Conservation (phyloP, 768 basidiomycete species). For the Podaxis pistillaris region DNA sequence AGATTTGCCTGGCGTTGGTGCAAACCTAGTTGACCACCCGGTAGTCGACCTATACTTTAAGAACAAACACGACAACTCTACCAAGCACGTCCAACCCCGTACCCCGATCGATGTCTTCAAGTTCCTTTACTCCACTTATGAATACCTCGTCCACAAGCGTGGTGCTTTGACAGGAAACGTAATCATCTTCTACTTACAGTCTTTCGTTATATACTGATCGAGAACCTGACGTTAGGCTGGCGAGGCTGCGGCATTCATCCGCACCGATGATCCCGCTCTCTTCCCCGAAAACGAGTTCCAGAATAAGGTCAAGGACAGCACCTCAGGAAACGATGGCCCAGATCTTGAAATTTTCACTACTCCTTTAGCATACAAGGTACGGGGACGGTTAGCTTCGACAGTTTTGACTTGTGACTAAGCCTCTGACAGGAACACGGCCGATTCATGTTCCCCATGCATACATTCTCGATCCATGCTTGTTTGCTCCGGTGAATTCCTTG, state of each 20-base stretch:
- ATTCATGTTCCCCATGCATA: slow-evolving; percentile 36
- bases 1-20: slow-evolving; percentile 74
- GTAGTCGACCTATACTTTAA: slow-evolving; percentile 50
- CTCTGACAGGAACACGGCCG: slow-evolving; percentile 32
- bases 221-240: slow-evolving; percentile 27
- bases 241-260: slow-evolving; percentile 54
- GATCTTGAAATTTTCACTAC: slow-evolving; percentile 43
- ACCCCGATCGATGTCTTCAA: slow-evolving; percentile 26
- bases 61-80: slow-evolving; percentile 45
- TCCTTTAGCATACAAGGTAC: slow-evolving; percentile 38
- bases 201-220: background rate
- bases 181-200: slow-evolving; percentile 12
- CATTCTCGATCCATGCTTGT: slow-evolving; percentile 35
- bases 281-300: slow-evolving; percentile 38
- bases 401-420: background rate
- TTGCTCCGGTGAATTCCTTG: slow-evolving; percentile 30
- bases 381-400: background rate
- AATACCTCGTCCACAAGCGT: slow-evolving; percentile 43
- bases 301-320: slow-evolving; percentile 32
- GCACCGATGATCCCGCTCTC: slow-evolving; percentile 44
- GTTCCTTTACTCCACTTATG: slow-evolving; percentile 30
- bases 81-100: slow-evolving; percentile 37
- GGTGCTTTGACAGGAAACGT: slow-evolving; percentile 60
- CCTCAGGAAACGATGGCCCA: slow-evolving; percentile 37
- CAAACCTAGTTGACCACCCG: slow-evolving; percentile 70